Evolutionary conservation across 139 green algal genomes (phyloP).

Genomic region (Bryopsis sp.): DNA sequence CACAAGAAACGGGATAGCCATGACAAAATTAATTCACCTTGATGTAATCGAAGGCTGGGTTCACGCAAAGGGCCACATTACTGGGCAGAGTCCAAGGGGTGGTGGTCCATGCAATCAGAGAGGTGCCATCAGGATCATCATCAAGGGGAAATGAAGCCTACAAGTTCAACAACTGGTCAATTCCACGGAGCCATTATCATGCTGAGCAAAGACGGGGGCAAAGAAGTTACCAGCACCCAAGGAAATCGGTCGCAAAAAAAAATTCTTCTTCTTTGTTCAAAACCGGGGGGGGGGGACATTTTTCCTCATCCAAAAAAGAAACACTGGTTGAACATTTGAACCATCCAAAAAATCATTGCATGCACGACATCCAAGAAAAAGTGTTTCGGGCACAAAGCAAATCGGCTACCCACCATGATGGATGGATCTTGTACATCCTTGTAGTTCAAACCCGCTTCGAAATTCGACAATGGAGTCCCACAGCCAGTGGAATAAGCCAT

Average conservation of each 20-base stretch:
- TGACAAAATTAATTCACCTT: no score
- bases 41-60: slow-evolving; percentile 86
- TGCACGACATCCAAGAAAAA: no score
- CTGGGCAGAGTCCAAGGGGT: slow-evolving; percentile 97
- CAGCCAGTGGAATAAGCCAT: slow-evolving; percentile 98
- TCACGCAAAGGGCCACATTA: slow-evolving; percentile 96
- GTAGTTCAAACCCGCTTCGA: slow-evolving; percentile 98
- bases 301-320: no score
- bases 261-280: no score
- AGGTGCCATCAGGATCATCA: slow-evolving; percentile 56
- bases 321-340: no score
- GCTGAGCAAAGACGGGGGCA: no score
- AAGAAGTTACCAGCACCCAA: no score
- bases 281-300: no score
- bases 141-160: slow-evolving; percentile 67
- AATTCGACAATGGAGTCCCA: slow-evolving; percentile 92
- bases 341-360: neutral
- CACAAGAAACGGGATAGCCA: no score
- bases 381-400: no score
- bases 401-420: slow-evolving; percentile 45
- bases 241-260: no score
- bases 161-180: neutral
- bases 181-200: neutral
- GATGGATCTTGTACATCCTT: slow-evolving; percentile 77
- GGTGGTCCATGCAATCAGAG: slow-evolving; percentile 95